Percentiles rank a stretch among this genome's conserved stretches.
Evolutionary conservation across 1,284 basidiomycete genomes (phyloP).

Genomic region (Fomitopsis schrenkii): DNA sequence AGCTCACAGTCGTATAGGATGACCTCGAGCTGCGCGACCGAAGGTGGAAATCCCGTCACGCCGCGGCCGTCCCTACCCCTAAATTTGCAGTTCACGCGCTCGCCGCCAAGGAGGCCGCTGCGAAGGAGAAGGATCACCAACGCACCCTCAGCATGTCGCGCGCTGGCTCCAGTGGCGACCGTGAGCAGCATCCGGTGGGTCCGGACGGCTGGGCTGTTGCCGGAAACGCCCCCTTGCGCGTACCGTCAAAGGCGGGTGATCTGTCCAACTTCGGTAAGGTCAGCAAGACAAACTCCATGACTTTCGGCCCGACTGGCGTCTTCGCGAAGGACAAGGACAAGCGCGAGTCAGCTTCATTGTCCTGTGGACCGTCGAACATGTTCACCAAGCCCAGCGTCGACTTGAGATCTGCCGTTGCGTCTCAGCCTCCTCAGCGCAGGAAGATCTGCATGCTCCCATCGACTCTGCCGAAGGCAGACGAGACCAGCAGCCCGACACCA

Average conservation of each 20-base stretch:
- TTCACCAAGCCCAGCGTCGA: constrained; percentile 65
- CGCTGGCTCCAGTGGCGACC: constrained; percentile 79
- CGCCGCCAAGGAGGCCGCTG: constrained; percentile 56
- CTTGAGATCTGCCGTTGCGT: constrained; percentile 30
- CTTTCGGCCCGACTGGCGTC: constrained; percentile 77
- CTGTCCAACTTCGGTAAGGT: constrained; percentile 87
- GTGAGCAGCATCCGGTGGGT: constrained; percentile 49
- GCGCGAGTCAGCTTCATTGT: constrained; percentile 65
- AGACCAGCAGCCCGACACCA: constrained; percentile 40
- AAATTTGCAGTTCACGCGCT: constrained; percentile 82
- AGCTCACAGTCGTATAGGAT: constrained; percentile 19
- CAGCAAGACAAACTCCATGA: constrained; percentile 55
- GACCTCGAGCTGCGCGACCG: constrained; percentile 84
- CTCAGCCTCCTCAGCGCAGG: constrained; percentile 56
- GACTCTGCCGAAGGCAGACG: constrained; percentile 44
- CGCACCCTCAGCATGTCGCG: constrained; percentile 57
- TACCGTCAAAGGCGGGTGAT: constrained; percentile 29
- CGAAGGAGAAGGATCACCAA: constrained; percentile 56
- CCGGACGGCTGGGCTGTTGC: constrained; percentile 83
- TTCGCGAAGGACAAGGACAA: constrained; percentile 54
- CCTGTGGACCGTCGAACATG: constrained; percentile 85
- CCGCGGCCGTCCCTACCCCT: constrained; percentile 79
- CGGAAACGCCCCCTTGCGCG: constrained; percentile 46
- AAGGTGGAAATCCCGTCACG: constrained; percentile 76
- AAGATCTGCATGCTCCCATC: constrained; percentile 69